Base-by-base conservation (phyloP, 805 yeast species). In the Cephaloascus fragrans region DNA sequence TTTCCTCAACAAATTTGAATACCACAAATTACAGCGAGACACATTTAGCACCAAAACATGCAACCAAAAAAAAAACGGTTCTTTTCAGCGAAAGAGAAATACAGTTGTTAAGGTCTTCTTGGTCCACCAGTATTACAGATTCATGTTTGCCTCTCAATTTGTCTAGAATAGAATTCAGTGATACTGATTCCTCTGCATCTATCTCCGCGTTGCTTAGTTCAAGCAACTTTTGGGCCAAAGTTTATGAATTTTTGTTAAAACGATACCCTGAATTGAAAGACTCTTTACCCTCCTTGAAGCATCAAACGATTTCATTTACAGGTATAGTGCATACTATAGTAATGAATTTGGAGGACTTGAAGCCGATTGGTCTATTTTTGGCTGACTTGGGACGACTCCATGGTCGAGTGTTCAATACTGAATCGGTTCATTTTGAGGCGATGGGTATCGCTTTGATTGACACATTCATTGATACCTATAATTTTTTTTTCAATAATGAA, bases 31-130 rank as follows among this genome's bases (percentile, higher is more conserved):
- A n/a, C n/a, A n/a, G n/a, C n/a, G n/a, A n/a, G n/a, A n/a, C n/a
- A n/a, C n/a, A n/a, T n/a, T n/a, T n/a, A n/a, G n/a, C n/a, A n/a
- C n/a, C n/a, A n/a, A n/a, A n/a, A n/a, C n/a, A n/a, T n/a, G n/a
- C n/a, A n/a, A n/a, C n/a, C n/a, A n/a, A n/a, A n/a, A n/a, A n/a
- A n/a, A n/a, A n/a, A n/a, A n/a, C n/a, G n/a, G n/a, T n/a, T n/a
- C n/a, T n/a, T n/a, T n/a, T n/a, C n/a, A n/a, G n/a, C n/a, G n/a
- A n/a, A n/a, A n/a, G n/a, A n/a, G n/a, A n/a, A n/a, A 51, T 51
- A 10, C 47, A 49, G n/a, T 42, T 63, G n/a, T 44, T 66, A 3
- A 51, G 62, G 38, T 48, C 49, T 4, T 55, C 69, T 4, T 66
- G 71, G 71, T 41, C 48, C 20, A 10, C 6, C 12, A 34, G n/a